phyloP scores from a whole-genome alignment of 352 stramenopile genomes.

The Nothophytophthora sp. region DNA sequence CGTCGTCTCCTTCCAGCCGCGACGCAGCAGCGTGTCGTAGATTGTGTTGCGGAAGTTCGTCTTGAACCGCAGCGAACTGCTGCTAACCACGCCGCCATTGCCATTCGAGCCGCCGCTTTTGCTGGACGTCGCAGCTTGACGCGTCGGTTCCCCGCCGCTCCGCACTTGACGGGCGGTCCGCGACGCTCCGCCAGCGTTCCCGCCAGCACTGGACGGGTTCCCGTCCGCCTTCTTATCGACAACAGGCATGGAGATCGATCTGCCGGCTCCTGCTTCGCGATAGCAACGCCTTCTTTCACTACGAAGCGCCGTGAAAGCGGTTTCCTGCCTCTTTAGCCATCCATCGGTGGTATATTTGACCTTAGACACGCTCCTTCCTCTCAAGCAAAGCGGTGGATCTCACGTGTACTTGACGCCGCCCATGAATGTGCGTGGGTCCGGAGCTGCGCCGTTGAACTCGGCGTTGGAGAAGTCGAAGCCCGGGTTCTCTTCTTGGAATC shows the following conservation, averaged over 20 bases:
- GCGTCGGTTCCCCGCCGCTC: conserved; percentile 30
- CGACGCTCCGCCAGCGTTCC: conserved; percentile 13
- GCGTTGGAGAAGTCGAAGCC: conserved; percentile 98
- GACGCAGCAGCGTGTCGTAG: conserved; percentile 89
- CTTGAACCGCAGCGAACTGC: conserved; percentile 63
- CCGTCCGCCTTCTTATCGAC: conserved; percentile 30
- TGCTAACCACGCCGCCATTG: neutral
- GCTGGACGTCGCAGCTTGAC: conserved; percentile 16
- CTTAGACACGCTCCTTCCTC: neutral
- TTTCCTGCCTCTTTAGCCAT: conserved; percentile 18
- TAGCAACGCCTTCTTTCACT: too few species aligned
- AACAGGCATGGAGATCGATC: conserved; percentile 23
- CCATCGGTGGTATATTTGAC: conserved; percentile 13
- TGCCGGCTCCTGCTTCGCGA: too few species aligned
- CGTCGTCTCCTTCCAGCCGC: conserved; percentile 83
- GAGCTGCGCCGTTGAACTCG: conserved; percentile 96
- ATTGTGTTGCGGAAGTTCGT: conserved; percentile 93
- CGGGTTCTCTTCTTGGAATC: conserved; percentile 98
- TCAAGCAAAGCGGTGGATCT: too few species aligned
- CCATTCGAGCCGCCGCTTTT: conserved; percentile 9
- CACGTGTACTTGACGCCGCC: conserved; percentile 92
- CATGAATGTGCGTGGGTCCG: conserved; percentile 98
- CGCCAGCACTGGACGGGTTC: conserved; percentile 25
- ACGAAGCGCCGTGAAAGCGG: conserved; percentile 4
- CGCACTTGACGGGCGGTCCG: conserved; percentile 38